Evolutionary conservation across 78 protist genomes (phyloP).

Genomic region (slime mould (Dictyostelium discoideum)): dicty_2.7 NC_007089.4:2346001-2346500

Average conservation of each 20-base stretch:
- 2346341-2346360: background rate
- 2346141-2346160: conserved; percentile 55
- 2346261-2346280: background rate
- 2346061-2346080: conserved; percentile 22
- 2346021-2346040: conserved; percentile 56
- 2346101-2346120: conserved; percentile 7
- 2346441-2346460: no score
- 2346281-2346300: background rate
- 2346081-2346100: conserved; percentile 6
- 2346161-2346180: conserved; percentile 14
- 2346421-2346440: no score
- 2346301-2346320: background rate
- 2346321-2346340: background rate
- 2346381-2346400: background rate
- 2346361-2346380: background rate
- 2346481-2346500: no score
- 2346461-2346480: no score
- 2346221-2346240: background rate
- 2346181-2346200: background rate
- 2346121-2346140: conserved; percentile 67
- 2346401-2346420: no score
- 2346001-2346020: conserved; percentile 60
- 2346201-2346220: background rate
- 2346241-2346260: background rate
- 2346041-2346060: conserved; percentile 30